Base-by-base conservation (phyloP, 495 filamentous ascomycete genomes). In the Venustampulla echinocandica region DNA sequence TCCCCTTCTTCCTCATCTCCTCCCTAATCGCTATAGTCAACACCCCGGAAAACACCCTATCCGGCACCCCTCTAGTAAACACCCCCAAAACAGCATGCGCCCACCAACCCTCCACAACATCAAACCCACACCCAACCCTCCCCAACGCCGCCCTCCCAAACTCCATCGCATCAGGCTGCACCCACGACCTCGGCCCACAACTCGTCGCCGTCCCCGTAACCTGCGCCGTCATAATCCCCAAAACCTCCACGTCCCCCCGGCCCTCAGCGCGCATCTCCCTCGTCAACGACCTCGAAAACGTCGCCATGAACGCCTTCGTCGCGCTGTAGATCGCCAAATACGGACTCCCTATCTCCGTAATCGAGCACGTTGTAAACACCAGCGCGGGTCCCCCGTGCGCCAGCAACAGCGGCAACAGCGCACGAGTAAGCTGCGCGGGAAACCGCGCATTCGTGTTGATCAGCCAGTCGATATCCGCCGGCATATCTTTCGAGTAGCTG, bases 361-460 rank as follows among this genome's bases (percentile, higher is more conserved):
- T 56, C n/a, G 61, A 62, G 24, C 54, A 58, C n/a, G 58, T 23
- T 21, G 47, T 62, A n/a, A 63, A 18, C 38, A 64, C 46, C 28
- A 64, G 43, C 3, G 50, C 21, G n/a, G 53, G 49, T 4, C 44
- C 22, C 19, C 30, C 23, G 10, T 44, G 35, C 5, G 54, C 18
- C 2, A 33, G 2, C 22, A 62, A 38, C 32, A 42, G n/a, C 23
- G 61, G 60, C 15, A 63, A 42, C 42, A 63, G 33, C 14, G 56
- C 47, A 3, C 49, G 52, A 11, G 64, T 65, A 6, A 65, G 50
- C 5, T 60, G 62, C 18, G 63, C 53, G 52, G 64, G 63, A 58
- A 69, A 69, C 7, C 57, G 55, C 17, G 53, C 59, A 51, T 68
- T 65, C 43, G 56, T 34, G 44, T 59, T 49, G 33, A 66, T 47